These are phyloP conservation scores for Dictyostelium firmibasis DNA, from an alignment of 78 protist genomes.

Conservation along the genomic window DNA sequence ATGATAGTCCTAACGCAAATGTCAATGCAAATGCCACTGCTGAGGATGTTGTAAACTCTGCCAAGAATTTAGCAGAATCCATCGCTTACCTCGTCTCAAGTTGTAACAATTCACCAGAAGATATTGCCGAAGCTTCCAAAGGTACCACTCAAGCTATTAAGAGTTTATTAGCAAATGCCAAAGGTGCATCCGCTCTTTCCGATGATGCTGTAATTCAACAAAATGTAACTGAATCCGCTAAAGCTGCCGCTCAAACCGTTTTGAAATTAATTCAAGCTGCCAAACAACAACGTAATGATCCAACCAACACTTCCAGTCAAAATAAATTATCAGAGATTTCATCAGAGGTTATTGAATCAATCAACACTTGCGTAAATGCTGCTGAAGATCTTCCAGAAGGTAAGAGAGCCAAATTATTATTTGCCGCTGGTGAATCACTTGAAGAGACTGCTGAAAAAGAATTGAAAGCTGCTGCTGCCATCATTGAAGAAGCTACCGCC, in stretches of 20 bases:
- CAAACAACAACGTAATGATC: constrained; percentile 58
- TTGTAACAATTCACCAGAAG: constrained; percentile 63
- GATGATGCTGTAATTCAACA: constrained; percentile 79
- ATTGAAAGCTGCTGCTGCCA: constrained; percentile 66
- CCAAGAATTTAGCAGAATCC: constrained; percentile 70
- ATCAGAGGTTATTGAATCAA: constrained; percentile 45
- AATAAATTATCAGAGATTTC: constrained; percentile 52
- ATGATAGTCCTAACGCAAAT: constrained; percentile 27
- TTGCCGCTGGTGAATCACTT: constrained; percentile 79
- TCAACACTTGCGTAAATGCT: constrained; percentile 54
- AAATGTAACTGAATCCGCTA: constrained; percentile 77
- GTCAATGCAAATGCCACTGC: constrained; percentile 58
- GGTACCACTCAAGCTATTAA: constrained; percentile 32
- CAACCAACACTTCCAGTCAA: constrained; percentile 42
- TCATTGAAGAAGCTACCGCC: constrained; percentile 82
- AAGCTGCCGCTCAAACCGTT: constrained; percentile 68
- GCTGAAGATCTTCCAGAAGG: constrained; percentile 81
- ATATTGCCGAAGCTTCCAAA: constrained; percentile 24
- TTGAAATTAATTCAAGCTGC: constrained; percentile 49
- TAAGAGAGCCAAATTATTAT: constrained; percentile 79
- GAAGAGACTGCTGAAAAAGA: constrained; percentile 84
- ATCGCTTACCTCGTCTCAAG: constrained; percentile 60
- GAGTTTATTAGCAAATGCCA: constrained; percentile 54
- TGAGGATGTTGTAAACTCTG: constrained; percentile 68
- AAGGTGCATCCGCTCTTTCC: constrained; percentile 70